Conservation (phyloP, 495 filamentous ascomycete species). For the Lasiosphaeria hispida region DNA sequence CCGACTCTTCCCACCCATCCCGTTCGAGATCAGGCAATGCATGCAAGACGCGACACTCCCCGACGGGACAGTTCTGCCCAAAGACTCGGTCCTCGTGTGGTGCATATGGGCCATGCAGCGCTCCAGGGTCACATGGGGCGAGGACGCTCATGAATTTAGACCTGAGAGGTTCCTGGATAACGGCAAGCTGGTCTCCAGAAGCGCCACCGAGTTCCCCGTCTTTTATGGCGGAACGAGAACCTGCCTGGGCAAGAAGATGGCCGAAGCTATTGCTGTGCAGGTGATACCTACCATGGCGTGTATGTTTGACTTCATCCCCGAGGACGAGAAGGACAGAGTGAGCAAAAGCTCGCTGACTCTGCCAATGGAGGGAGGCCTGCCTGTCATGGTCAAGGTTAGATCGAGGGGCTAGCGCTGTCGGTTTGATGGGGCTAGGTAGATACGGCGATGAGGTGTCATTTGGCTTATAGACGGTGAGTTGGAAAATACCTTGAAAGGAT, state of each 20-base stretch:
- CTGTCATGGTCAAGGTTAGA: constrained; percentile 37
- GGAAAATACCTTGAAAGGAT: background rate
- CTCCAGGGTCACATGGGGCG: constrained; percentile 53
- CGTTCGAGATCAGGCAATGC: constrained; percentile 60
- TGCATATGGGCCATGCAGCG: constrained; percentile 61
- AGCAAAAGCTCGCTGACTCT: constrained; percentile 58
- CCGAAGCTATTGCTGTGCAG: constrained; percentile 53
- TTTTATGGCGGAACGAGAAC: constrained; percentile 59
- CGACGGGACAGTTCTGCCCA: constrained; percentile 56
- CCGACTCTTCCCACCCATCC: constrained; percentile 58
- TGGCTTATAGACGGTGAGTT: background rate
- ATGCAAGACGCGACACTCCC: constrained; percentile 50
- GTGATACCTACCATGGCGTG: constrained; percentile 49
- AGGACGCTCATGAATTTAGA: constrained; percentile 51
- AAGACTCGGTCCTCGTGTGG: constrained; percentile 53
- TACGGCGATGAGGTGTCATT: no score
- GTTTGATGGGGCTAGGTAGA: background rate
- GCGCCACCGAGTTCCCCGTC: constrained; percentile 56
- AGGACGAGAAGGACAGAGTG: constrained; percentile 42
- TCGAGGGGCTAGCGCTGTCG: background rate
- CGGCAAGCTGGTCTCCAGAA: constrained; percentile 40
- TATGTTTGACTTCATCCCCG: constrained; percentile 47
- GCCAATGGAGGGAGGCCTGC: constrained; percentile 60
- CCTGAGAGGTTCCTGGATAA: constrained; percentile 52
- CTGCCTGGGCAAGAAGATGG: constrained; percentile 61